These are phyloP conservation scores for Aaosphaeria arxii DNA, from an alignment of 2,329 filamentous ascomycete genomes.

Conservation along the genomic window DNA sequence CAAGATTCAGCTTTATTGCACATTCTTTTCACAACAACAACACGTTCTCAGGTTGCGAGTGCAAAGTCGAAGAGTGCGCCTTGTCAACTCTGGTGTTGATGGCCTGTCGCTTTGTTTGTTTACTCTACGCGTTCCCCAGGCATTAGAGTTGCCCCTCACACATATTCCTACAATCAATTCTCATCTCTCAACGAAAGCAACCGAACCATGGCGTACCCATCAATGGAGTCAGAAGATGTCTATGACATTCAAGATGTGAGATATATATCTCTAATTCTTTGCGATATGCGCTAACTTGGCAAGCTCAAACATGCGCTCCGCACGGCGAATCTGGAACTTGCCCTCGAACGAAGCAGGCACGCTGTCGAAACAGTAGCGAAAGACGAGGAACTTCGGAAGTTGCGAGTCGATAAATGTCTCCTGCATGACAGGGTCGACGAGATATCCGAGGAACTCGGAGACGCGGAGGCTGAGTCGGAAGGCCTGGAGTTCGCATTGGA, in stretches of 20 bases:
- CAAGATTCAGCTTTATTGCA: no score
- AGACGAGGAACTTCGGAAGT: slow-evolving; percentile 69
- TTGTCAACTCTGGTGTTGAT: no score
- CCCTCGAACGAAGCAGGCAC: slow-evolving; percentile 64
- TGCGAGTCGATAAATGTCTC: slow-evolving; percentile 63
- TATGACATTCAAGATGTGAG: slow-evolving; percentile 36
- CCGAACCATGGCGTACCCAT: slow-evolving; percentile 18
- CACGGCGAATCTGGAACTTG: slow-evolving; percentile 61
- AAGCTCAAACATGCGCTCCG: slow-evolving; percentile 51
- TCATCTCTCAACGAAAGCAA: not conserved
- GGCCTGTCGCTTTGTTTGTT: slow-evolving; percentile 16
- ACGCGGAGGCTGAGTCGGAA: slow-evolving; percentile 60
- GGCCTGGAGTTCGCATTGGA: slow-evolving; percentile 51
- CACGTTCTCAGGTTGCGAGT: no score
- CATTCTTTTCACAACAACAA: no score
- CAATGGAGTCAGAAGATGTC: slow-evolving; percentile 21
- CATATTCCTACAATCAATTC: slow-evolving; percentile 6
- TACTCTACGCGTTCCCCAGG: slow-evolving; percentile 27
- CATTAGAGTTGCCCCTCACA: slow-evolving; percentile 14
- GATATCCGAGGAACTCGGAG: slow-evolving; percentile 61
- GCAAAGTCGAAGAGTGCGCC: no score
- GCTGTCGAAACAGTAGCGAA: slow-evolving; percentile 67
- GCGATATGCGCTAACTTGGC: not conserved
- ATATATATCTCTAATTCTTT: slow-evolving; percentile 1
- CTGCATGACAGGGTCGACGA: slow-evolving; percentile 71